Base-by-base conservation (phyloP, 306 rosid genomes). In the Quercus mongolica region DNA sequence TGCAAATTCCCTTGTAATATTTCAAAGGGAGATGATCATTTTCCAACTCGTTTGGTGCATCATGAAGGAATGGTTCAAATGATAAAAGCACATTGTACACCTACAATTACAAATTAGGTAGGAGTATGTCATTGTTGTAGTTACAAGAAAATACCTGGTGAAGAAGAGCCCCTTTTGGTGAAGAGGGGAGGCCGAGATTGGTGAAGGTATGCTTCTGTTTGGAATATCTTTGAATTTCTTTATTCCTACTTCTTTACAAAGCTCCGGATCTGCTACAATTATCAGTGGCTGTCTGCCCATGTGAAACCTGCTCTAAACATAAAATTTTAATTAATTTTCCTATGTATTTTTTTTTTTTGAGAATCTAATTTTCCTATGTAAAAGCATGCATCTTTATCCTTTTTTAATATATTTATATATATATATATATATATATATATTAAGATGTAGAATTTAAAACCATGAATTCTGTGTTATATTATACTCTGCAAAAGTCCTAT, bases 151-250 rank as follows among this genome's bases (percentile, higher is more conserved):
- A 25, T 70, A 92, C 99, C 89, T 88, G 77, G 90, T 81, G 90
- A 95, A 95, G 82, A 95, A 95, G 80, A 95, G 96, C 30, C 99
- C 98, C 80, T 93, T 95, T 76, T 90, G 93, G 82, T 95, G 99
- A 83, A 90, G 92, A 61, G 99, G 97, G 72, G 97, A 87, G 64
- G 96, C 98, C 30, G 94, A 71, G 64, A 95, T 90, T 20, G 99
- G 99, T 49, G 99, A 91, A 21, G 99, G 99, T 68, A 91, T 82
- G 76, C 97, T 95, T 89, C 99, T 84, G 77, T 93, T 90, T 62
- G 91, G 73, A 65, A 95, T 79, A 79, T 90, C 92, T 78, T 93
- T 93, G 84, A 91, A 93, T 76, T 90, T 95, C 81, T 79, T 95
- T 1, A 90, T 91, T 21, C 97, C 98, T 3, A 71, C 99, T 81